phyloP scores from a whole-genome alignment of 441 rosid species.

The Bocquillonia castaneifolia region DNA sequence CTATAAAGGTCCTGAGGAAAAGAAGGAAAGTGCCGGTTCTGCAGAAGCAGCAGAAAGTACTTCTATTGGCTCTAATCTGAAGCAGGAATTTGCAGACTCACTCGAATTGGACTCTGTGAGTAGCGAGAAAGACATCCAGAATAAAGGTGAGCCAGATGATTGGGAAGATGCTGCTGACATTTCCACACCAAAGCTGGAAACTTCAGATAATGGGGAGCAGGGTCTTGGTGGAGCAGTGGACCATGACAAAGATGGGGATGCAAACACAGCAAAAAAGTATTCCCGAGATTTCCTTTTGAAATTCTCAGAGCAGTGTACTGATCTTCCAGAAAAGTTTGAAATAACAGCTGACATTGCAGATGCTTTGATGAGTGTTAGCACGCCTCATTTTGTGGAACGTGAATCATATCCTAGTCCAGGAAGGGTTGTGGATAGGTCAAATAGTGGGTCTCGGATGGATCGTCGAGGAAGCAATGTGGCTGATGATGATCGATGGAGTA shows the following conservation, averaged over 20 bases:
- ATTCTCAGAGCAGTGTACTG: constrained; percentile 61
- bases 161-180: constrained; percentile 98
- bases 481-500: constrained; percentile 76
- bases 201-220: constrained; percentile 34
- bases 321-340: constrained; percentile 68
- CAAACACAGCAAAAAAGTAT: constrained; percentile 56
- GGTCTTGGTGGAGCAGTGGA: constrained; percentile 28
- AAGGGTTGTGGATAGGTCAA: constrained; percentile 59
- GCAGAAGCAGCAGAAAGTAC: constrained; percentile 32
- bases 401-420: constrained; percentile 59
- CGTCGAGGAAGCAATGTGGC: constrained; percentile 58
- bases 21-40: constrained; percentile 42
- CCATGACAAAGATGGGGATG: constrained; percentile 34
- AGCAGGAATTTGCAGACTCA: constrained; percentile 35
- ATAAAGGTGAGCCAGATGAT: constrained; percentile 78
- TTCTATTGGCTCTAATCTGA: constrained; percentile 29
- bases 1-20: constrained; percentile 85
- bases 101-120: constrained; percentile 29
- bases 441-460: constrained; percentile 55
- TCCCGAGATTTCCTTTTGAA: constrained; percentile 90
- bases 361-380: constrained; percentile 35
- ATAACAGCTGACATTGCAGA: constrained; percentile 49
- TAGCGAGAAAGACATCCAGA: constrained; percentile 35
- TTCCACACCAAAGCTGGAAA: constrained; percentile 70
- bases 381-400: constrained; percentile 43